Evolutionary conservation across 2,329 filamentous ascomycete species (phyloP), one percentile per base, ranked within the genome.

Genomic region (Clonostachys rosea): DNA sequence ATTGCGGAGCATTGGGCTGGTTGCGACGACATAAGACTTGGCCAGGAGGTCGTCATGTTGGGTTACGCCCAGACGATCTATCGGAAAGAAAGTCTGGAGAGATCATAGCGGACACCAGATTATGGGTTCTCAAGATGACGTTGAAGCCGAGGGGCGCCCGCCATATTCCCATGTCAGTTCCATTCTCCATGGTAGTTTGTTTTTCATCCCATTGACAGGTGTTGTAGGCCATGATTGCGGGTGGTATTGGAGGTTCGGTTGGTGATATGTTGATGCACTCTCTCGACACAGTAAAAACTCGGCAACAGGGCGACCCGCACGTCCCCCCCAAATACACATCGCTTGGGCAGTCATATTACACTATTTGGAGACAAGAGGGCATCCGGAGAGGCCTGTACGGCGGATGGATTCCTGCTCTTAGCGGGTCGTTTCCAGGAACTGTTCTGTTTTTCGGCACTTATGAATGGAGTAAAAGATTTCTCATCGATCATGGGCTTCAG

Each of bases 261-360:
- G 94, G 95, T 49, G 94, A 99, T 67, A 87, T 99, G 79, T 75
- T 99, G 55, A 99, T 99, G 94, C 94, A 99, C 72, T 97, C 92
- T 42, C 80, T 99, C 61, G 94, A 99, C 67, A 99, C 94, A 1
- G 94, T 99, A 59, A 99, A 99, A 72, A 99, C 94, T 42, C 83
- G 94, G 57, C 95, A 99, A 66, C 94, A 99, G 69, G 94, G 92
- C 60, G 94, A 97, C 61, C 91, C 92, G 41, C 87, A 94, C 63
- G 80, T 96, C 50, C 94, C 94, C 18, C 87, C 94, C 2, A 95
- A 89, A 69, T 99, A 99, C 70, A 86, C 87, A 11, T 92, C 90
- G 14, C 84, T 97, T 66, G 88, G 87, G 37, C 88, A 87, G 49
- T 94, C 92, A 5, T 99, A 97, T 70, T 81, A 87, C 62, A 97